Evolutionary conservation across 306 rosid species (phyloP), one percentile per base, ranked within the genome.

Genomic region (Chamaecrista fasciculata): DNA sequence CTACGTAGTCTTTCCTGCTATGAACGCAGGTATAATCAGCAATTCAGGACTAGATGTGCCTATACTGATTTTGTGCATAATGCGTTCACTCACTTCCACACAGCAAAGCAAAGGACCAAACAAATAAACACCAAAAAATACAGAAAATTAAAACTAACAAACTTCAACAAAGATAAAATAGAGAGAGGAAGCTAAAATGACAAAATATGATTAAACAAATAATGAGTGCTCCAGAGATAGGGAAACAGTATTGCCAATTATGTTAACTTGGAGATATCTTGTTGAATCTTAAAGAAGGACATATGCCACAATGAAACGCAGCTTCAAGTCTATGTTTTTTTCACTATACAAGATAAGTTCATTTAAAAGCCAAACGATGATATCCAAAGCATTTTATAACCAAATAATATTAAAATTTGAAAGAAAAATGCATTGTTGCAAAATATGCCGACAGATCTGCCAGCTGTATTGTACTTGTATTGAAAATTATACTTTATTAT

Each of bases 1-100:
- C 48, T 71, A 31, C 43, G 36, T 21, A 43, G 58, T 49, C 52
- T 53, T 72, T 34, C 43, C 78, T 28, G 51, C 50, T 69, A 52
- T 40, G 59, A 59, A 55, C 66, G 29, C 51, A 20, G 67, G 61
- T 37, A 61, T 40, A 64, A 53, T 58, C 62, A 59, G 11, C 29
- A 59, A 48, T 73, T 62, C 34, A 40, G 57, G 60, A 63, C 56
- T 25, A 12, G 50, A 25, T 57, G 69, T 18, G 20, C 39, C 53
- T 63, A 34, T 50, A 73, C 37, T 37, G 28, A 71, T 31, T 18
- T 39, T 61, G 47, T 39, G 52, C 66, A 67, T 9, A 36, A 7
- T 52, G 67, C 31, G 46, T 37, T 51, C 70, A 74, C 36, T 55
- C 10, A 53, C 71, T 67, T 78, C 3, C 66, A 19, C 29, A 64